Evolutionary conservation across 2,329 filamentous ascomycete species (phyloP).

Genomic region (Colletotrichum shisoi): DNA sequence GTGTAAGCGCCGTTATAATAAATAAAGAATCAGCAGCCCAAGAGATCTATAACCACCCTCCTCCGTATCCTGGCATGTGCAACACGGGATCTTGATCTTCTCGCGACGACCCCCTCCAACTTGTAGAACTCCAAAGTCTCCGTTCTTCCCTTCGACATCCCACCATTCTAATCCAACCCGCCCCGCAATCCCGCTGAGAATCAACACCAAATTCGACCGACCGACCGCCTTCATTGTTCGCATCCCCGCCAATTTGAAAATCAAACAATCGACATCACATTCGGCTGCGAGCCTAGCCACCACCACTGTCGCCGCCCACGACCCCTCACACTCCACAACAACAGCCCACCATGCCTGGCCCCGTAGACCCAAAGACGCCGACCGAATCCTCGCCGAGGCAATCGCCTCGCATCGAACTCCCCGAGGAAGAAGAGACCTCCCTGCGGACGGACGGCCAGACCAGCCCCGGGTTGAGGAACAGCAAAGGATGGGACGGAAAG

Average conservation of each 20-base stretch:
- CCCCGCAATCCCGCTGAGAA: conserved; percentile 32
- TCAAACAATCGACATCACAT: conserved; percentile 8
- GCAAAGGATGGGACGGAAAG: conserved; percentile 85
- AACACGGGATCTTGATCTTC: conserved; percentile 15
- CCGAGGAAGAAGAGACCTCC: conserved; percentile 52
- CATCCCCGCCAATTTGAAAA: conserved; percentile 10
- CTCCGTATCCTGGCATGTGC: conserved; percentile 24
- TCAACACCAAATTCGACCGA: conserved; percentile 7
- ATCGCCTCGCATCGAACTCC: conserved; percentile 59
- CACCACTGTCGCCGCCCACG: neutral
- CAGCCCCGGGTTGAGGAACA: conserved; percentile 62
- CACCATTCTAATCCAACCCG: conserved; percentile 8
- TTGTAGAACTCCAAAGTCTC: conserved; percentile 4
- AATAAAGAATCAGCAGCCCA: conserved; percentile 9
- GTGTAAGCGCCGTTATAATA: conserved; percentile 2
- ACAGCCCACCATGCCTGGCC: conserved; percentile 52
- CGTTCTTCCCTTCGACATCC: conserved; percentile 5
- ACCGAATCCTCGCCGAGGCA: conserved; percentile 43
- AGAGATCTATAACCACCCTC: neutral
- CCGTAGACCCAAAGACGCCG: conserved; percentile 50
- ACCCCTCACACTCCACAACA: conserved; percentile 1
- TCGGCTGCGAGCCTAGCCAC: neutral
- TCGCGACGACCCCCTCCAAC: conserved; percentile 22
- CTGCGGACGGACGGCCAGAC: conserved; percentile 53
- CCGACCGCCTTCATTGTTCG: neutral